Conservation (phyloP, 2,329 filamentous ascomycete genomes). For the Neurospora sp. region DNA sequence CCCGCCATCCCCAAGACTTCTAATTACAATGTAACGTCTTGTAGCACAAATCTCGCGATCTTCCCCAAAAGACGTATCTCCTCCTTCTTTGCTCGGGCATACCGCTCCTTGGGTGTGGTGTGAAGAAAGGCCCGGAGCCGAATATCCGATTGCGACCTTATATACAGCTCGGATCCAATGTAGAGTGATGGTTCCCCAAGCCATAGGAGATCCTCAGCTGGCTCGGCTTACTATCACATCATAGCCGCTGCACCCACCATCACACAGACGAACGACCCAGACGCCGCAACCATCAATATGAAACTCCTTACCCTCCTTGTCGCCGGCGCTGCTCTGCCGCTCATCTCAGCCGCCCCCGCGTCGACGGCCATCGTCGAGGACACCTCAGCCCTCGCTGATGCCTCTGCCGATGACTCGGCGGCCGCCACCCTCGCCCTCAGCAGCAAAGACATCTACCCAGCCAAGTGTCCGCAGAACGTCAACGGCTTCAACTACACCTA, state of each 20-base stretch:
- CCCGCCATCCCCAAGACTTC: neutral
- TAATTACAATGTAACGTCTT: neutral
- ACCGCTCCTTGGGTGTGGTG: neutral
- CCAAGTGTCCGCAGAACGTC: conserved; percentile 25
- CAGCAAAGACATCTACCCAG: neutral
- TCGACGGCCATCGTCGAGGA: conserved; percentile 23
- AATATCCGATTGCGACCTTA: neutral
- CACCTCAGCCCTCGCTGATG: conserved; percentile 18
- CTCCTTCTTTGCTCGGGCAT: neutral
- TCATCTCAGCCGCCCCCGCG: conserved; percentile 2
- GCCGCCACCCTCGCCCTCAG: neutral
- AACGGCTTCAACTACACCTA: conserved; percentile 44
- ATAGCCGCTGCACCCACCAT: neutral
- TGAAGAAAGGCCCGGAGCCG: neutral
- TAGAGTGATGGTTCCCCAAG: neutral
- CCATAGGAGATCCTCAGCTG: neutral
- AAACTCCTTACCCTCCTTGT: neutral
- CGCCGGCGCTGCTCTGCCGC: neutral
- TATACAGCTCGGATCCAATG: neutral
- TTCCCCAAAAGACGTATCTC: neutral
- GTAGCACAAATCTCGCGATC: neutral
- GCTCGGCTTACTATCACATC: neutral
- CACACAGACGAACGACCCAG: neutral
- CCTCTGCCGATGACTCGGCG: neutral
- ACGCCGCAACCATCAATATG: neutral